Percentiles rank a stretch among this genome's conserved stretches.
phyloP scores from a whole-genome alignment of 352 stramenopile genomes.

The Globisporangium apiculatum region DNA sequence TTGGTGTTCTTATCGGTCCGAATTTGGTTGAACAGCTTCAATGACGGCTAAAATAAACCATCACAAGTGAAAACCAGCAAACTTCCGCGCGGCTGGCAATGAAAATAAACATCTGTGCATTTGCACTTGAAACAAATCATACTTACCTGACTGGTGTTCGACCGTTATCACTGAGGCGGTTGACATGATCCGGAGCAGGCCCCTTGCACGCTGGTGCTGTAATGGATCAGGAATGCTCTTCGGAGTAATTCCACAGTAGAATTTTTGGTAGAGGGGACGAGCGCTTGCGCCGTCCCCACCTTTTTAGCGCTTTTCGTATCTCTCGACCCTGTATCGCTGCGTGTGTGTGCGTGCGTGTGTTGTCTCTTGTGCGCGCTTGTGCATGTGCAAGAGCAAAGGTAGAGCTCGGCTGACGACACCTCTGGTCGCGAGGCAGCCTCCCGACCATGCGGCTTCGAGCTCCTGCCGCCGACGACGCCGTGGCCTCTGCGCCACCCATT shows the following conservation, averaged over 20 bases:
- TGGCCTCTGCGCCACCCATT: too few species aligned
- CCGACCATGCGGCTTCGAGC: too few species aligned
- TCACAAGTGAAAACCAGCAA: not conserved
- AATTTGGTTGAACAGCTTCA: too few species aligned
- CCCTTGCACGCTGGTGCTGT: constrained; percentile 83
- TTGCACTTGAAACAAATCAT: constrained; percentile 39
- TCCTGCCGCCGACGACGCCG: too few species aligned
- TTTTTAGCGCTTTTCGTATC: not conserved
- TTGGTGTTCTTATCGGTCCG: too few species aligned
- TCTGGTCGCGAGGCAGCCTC: too few species aligned
- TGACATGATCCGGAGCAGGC: constrained; percentile 86
- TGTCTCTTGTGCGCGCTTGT: too few species aligned
- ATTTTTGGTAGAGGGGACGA: constrained; percentile 76
- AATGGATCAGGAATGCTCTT: constrained; percentile 82
- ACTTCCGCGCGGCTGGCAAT: not conserved
- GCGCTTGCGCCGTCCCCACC: constrained; percentile 47
- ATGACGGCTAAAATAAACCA: not conserved
- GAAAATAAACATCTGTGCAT: too few species aligned
- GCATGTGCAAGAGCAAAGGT: too few species aligned
- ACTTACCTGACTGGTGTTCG: constrained; percentile 86
- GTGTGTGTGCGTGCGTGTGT: too few species aligned
- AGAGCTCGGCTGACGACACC: too few species aligned
- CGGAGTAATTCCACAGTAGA: constrained; percentile 77
- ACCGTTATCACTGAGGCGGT: constrained; percentile 72
- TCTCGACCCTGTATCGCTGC: too few species aligned